phyloP scores from a whole-genome alignment of 306 rosid genomes.

The Morella rubra region DNA sequence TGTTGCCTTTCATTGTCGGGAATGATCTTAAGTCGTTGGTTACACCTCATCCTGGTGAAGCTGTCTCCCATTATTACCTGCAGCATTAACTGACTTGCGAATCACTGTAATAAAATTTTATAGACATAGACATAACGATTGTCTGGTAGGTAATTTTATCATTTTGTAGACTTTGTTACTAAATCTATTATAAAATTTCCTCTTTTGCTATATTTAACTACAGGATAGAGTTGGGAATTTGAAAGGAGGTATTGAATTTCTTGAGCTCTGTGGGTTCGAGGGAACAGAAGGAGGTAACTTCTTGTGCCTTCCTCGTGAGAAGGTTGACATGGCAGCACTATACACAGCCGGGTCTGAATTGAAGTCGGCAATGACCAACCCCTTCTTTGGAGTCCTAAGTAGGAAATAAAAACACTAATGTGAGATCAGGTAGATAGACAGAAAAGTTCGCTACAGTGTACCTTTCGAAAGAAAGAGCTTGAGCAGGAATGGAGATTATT shows the following conservation, averaged over 20 bases:
- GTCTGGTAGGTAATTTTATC: too few species aligned
- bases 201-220: slow-evolving; percentile 1
- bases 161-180: neutral
- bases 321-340: slow-evolving; percentile 43
- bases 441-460: slow-evolving; percentile 1
- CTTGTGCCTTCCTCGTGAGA: slow-evolving; percentile 62
- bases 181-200: slow-evolving; percentile 4
- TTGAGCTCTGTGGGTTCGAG: slow-evolving; percentile 84
- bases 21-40: neutral
- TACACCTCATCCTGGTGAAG: neutral
- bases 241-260: slow-evolving; percentile 71
- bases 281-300: slow-evolving; percentile 51
- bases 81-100: neutral
- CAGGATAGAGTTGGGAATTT: slow-evolving; percentile 88
- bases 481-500: slow-evolving; percentile 13
- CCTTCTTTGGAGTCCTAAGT: slow-evolving; percentile 80
- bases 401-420: neutral
- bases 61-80: neutral
- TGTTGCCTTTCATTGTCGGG: neutral
- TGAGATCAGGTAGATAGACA: slow-evolving; percentile 8
- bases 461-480: neutral
- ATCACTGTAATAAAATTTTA: too few species aligned
- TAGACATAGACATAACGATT: too few species aligned
- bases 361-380: slow-evolving; percentile 73
- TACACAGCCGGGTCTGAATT: slow-evolving; percentile 59